Evolutionary conservation across 495 filamentous ascomycete species (phyloP), one percentile per base, ranked within the genome.

Genomic region (Podospora fimiseda): DNA sequence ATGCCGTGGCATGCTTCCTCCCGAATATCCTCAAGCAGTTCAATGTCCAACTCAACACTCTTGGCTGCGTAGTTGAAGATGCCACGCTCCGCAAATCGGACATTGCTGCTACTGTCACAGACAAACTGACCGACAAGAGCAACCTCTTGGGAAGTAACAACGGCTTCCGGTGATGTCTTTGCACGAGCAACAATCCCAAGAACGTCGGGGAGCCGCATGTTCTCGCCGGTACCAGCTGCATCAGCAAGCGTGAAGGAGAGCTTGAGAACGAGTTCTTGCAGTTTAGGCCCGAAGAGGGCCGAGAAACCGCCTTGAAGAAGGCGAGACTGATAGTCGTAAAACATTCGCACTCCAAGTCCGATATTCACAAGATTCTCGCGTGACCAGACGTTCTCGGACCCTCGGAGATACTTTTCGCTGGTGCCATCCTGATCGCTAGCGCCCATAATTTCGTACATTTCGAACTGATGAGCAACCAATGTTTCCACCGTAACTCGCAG

Each of bases 251-350:
- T 63, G 58, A 75, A 78, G 0, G 75, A 74, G 2, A 78, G 67
- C 55, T 77, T 77, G 48, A 78, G 66, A 7, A 74, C 74, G 15
- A 77, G 68, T 48, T 77, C 74, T 38, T 78, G 73, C 4, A 78
- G 53, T 51, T 68, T 74, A 39, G 71, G 58, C 7, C 73, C 74
- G 39, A 78, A 78, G 0, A 78, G 60, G 2, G 74, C 69, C 4
- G 69, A 64, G 51, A 78, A 78, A 2, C 73, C 73, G n/a, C 65
- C 68, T 51, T 77, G 73, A n/a, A 78, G 69, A 6, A 77, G 60
- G 15, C 75, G 67, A 21, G 69, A 72, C 64, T 78, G 75, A 51
- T 77, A 77, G 36, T 71, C 62, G 49, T 77, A 78, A 48, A 78
- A 77, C 43, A 71, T 73, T 20, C 74, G 67, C 9, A 78, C 66